Base-by-base conservation (phyloP, 2,329 filamentous ascomycete species). In the Calonectria leucothoes region DNA sequence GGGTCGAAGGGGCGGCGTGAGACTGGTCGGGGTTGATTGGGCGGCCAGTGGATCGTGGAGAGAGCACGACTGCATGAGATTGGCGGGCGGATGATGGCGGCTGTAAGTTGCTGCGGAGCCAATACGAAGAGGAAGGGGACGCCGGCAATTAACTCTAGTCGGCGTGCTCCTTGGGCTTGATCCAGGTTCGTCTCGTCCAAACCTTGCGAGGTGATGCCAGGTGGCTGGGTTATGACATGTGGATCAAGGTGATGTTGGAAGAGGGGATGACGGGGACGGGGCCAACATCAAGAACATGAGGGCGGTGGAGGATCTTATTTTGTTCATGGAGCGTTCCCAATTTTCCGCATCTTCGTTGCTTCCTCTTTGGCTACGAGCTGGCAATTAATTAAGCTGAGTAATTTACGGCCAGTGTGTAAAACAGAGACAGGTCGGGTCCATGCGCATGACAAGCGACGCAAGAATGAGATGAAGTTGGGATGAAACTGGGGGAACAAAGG, bases 1-100 rank as follows among this genome's bases (percentile, higher is more conserved):
- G 68, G 71, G 71, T 71, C 52, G 49, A 66, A 66, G 59, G 57
- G 59, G 65, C 70, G 69, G 69, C 48, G 65, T 71, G 69, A 52
- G 69, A 48, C 69, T 17, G 67, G 61, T 61, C 37, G 51, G 66
- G 66, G 59, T 61, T 72, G 68, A 68, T 65, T 67, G 68, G 71
- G 52, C 17, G 66, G 48, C 23, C 39, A 69, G 71, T 71, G 71
- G 61, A 42, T 52, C 61, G 59, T 64, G 63, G 61, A 70, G 52
- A 42, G 63, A 51, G 55, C 25, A 66, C n/a, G 37, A 59, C 20
- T 31, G 63, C 67, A 61, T 48, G 42, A 71, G 64, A 55, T 73
- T 70, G 71, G 63, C 67, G 57, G 63, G 71, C 49, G 68, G 67
- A 61, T 73, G 67, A 67, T 52, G 71, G 66, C 63, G 35, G 37